Conservation (phyloP, 768 basidiomycete species). For the Imleria badia region DNA sequence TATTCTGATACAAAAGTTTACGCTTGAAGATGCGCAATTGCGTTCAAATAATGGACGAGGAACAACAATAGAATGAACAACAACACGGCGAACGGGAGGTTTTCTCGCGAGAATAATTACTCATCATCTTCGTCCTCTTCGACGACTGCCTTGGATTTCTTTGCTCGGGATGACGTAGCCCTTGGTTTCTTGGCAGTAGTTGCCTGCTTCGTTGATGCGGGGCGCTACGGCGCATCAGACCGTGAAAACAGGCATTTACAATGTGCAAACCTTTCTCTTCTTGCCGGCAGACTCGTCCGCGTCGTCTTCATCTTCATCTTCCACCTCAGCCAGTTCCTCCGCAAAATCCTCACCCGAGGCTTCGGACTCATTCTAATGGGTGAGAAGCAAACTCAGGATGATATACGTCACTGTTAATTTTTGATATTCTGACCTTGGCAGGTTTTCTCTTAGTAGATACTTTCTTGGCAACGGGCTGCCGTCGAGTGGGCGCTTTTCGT, state of each 20-base stretch:
- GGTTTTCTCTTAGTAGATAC: conserved; percentile 45
- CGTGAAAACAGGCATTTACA: background rate
- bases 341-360: conserved; percentile 48
- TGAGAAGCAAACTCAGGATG: background rate
- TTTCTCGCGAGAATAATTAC: conserved; percentile 8
- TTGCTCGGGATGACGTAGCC: conserved; percentile 28
- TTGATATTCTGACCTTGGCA: conserved; percentile 33
- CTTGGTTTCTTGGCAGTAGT: conserved; percentile 41
- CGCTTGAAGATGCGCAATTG: conserved; percentile 7
- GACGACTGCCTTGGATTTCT: conserved; percentile 46
- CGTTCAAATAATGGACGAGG: conserved; percentile 1
- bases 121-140: conserved; percentile 43
- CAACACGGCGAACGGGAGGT: background rate
- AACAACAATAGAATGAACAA: conserved; percentile 13
- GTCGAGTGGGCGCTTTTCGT: conserved; percentile 48
- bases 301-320: conserved; percentile 48
- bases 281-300: conserved; percentile 40
- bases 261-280: conserved; percentile 65
- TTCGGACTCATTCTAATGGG: conserved; percentile 34
- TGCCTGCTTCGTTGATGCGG: conserved; percentile 44
- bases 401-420: background rate
- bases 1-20: conserved; percentile 4
- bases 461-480: conserved; percentile 49
- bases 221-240: conserved; percentile 34
- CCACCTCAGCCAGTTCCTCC: conserved; percentile 44